Percentiles rank a stretch among this genome's conserved stretches.
These are phyloP conservation scores for Quercus robur DNA, from an alignment of 306 rosid genomes.

Conservation along the genomic window DNA sequence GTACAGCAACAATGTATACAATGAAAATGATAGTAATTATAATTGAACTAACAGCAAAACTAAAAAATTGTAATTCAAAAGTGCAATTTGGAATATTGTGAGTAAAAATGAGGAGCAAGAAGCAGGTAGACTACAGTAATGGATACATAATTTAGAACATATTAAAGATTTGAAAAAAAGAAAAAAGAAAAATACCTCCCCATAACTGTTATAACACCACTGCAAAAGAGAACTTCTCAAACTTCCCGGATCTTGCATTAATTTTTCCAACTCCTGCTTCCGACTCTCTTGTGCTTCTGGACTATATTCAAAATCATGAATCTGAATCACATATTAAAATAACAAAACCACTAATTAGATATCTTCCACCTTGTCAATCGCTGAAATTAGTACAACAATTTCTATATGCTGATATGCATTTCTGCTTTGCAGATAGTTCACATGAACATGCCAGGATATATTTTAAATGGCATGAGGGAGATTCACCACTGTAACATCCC, in stretches of 20 bases:
- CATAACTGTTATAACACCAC: conserved; percentile 90
- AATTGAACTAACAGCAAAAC: conserved; percentile 1
- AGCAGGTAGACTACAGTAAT: background rate
- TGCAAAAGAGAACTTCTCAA: conserved; percentile 80
- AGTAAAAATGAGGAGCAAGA: background rate
- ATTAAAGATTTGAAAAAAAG: background rate
- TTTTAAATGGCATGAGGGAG: background rate
- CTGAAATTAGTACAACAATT: conserved; percentile 1
- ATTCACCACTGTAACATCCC: background rate
- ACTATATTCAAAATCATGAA: conserved; percentile 85
- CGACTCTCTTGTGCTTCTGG: conserved; percentile 73
- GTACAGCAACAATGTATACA: background rate
- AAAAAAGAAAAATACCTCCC: conserved; percentile 54
- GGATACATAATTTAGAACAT: background rate
- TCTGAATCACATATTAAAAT: conserved; percentile 44
- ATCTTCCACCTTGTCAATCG: conserved; percentile 2
- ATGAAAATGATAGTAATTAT: background rate
- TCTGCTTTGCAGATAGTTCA: conserved; percentile 4
- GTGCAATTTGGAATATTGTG: background rate
- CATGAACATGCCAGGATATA: background rate
- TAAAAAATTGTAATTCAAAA: background rate
- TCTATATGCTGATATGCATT: conserved; percentile 3
- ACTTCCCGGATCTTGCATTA: conserved; percentile 78
- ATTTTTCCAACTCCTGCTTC: conserved; percentile 74
- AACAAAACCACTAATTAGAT: conserved; percentile 17